These are phyloP conservation scores for Syzygium aqueum DNA, from an alignment of 345 rosid species.

Conservation along the genomic window DNA sequence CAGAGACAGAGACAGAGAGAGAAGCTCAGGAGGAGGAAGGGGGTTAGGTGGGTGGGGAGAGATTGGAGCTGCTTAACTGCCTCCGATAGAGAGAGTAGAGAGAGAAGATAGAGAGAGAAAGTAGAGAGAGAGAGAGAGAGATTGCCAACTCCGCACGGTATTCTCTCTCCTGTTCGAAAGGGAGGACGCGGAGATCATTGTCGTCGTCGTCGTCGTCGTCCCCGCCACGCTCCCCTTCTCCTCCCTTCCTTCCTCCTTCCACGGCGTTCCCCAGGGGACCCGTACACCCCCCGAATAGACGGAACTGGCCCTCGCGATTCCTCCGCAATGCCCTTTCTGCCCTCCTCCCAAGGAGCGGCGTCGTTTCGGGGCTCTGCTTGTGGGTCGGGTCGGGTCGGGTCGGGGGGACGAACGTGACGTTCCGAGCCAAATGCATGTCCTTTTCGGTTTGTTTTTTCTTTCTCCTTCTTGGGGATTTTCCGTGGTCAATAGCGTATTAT, in stretches of 20 bases:
- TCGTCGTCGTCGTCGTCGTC: neutral
- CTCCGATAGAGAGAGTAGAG: slow-evolving; percentile 8
- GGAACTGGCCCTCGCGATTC: neutral
- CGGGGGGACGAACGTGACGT: neutral
- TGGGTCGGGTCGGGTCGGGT: neutral
- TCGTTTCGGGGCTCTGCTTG: neutral
- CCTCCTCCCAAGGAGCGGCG: neutral
- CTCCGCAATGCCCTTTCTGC: neutral
- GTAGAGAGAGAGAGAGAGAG: slow-evolving; percentile 10
- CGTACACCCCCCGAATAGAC: neutral
- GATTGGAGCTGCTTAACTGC: slow-evolving; percentile 81
- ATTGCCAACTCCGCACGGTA: slow-evolving; percentile 84
- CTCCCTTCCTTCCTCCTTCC: neutral
- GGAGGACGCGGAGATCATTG: neutral
- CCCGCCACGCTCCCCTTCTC: neutral
- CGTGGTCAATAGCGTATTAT: neutral
- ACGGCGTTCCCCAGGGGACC: neutral
- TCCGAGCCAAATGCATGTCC: neutral
- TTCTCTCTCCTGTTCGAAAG: slow-evolving; percentile 10
- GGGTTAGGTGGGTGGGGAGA: neutral
- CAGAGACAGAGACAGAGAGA: neutral
- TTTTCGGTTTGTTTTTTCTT: too few species aligned
- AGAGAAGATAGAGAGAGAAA: neutral
- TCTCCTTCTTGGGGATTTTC: too few species aligned
- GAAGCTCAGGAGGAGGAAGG: neutral